Percentiles rank a stretch among this genome's conserved stretches.
These are phyloP conservation scores for Digitaria exilis DNA, from an alignment of 202 grass and related monocot species.

Conservation along the genomic window DNA sequence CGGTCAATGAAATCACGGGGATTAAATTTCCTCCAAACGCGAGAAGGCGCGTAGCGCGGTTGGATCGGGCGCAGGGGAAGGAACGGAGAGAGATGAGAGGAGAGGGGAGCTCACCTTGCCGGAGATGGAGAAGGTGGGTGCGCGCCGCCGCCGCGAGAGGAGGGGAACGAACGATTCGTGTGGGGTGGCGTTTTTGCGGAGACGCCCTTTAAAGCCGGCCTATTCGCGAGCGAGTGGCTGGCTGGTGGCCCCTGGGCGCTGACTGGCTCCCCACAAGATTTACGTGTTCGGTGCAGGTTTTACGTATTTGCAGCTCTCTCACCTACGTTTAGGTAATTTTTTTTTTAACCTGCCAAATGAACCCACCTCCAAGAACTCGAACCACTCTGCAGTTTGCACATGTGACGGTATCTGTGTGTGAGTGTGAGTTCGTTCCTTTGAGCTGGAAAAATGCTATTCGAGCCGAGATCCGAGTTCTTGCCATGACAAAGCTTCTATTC, in stretches of 20 bases:
- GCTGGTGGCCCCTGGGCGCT: not conserved
- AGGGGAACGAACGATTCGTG: not conserved
- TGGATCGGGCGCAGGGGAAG: not conserved
- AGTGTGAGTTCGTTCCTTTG: no score
- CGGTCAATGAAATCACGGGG: not conserved
- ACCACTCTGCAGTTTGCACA: no score
- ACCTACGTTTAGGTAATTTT: no score
- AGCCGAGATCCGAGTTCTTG: no score
- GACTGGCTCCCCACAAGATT: not conserved
- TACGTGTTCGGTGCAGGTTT: not conserved
- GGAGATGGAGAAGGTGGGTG: constrained; percentile 5
- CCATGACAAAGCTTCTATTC: no score
- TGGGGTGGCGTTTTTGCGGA: constrained; percentile 16
- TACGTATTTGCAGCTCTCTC: not conserved
- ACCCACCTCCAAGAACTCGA: no score
- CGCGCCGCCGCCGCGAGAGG: constrained; percentile 30
- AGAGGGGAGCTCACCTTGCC: constrained; percentile 37
- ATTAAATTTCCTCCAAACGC: not conserved
- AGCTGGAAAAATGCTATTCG: no score
- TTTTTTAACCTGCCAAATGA: no score
- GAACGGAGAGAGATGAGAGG: no score
- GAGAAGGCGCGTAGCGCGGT: not conserved
- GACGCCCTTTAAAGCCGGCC: constrained; percentile 27
- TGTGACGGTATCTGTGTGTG: no score
- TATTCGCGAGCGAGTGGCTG: constrained; percentile 15